These are phyloP conservation scores for Quercus suber DNA, from an alignment of 306 rosid species.

Conservation along the genomic window DNA sequence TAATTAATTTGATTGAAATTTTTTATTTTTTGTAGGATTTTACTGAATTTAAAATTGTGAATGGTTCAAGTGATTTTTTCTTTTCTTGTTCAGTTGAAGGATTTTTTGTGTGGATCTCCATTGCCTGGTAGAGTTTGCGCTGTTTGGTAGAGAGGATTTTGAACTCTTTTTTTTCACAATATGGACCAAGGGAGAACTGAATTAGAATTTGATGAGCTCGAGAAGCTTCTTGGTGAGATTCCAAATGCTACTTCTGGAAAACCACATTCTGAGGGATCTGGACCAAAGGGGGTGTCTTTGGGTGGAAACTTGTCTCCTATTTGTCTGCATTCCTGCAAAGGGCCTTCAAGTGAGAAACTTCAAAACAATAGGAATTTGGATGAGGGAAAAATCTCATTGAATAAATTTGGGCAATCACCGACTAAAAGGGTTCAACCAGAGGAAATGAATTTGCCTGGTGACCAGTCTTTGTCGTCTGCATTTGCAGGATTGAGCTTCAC, in stretches of 20 bases:
- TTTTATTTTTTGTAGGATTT: neutral
- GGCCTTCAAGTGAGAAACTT: constrained; percentile 18
- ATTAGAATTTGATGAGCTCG: constrained; percentile 44
- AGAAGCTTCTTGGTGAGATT: constrained; percentile 48
- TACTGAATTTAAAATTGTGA: neutral
- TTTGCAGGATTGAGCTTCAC: constrained; percentile 36
- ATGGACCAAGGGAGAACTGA: constrained; percentile 31
- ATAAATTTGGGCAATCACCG: constrained; percentile 19
- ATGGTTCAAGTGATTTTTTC: neutral
- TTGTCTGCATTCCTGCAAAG: constrained; percentile 18
- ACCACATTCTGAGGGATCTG: constrained; percentile 30
- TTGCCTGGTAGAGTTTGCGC: constrained; percentile 6
- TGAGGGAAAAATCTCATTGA: constrained; percentile 34
- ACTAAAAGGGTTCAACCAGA: constrained; percentile 26
- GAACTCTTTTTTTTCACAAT: neutral
- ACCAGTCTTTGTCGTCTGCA: constrained; percentile 38
- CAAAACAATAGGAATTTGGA: constrained; percentile 25
- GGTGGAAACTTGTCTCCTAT: constrained; percentile 23
- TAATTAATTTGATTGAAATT: neutral
- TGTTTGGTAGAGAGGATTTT: constrained; percentile 1
- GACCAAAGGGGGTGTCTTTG: constrained; percentile 10
- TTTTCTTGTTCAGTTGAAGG: constrained; percentile 2
- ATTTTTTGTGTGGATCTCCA: neutral
- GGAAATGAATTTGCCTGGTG: constrained; percentile 25
- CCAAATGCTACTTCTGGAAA: constrained; percentile 40